Conservation (phyloP, 2,329 filamentous ascomycete genomes). For the Ceratocystis lukuohia region DNA sequence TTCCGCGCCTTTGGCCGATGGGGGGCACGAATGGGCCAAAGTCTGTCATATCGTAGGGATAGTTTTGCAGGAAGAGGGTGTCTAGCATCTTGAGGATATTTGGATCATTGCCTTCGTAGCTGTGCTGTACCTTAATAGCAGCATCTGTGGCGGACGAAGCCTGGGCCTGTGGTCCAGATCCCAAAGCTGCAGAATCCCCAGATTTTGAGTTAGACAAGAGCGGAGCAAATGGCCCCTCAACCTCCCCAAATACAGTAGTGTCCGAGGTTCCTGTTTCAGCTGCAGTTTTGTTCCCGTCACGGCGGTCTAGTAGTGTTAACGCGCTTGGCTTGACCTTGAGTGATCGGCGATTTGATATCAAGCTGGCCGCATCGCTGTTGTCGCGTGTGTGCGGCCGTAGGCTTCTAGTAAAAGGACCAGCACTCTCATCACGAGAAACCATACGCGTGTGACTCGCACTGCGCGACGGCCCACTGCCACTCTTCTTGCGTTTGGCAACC, state of each 20-base stretch:
- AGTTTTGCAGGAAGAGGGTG: slow-evolving; percentile 66
- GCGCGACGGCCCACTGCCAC: slow-evolving; percentile 30
- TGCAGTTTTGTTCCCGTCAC: slow-evolving; percentile 43
- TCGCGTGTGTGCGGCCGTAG: neutral
- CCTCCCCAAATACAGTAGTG: slow-evolving; percentile 45
- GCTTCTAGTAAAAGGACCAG: neutral
- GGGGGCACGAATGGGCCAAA: slow-evolving; percentile 51
- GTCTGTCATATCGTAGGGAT: slow-evolving; percentile 49
- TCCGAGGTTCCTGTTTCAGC: slow-evolving; percentile 47
- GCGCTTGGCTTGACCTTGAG: slow-evolving; percentile 42
- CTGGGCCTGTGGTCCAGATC: neutral
- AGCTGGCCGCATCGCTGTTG: slow-evolving; percentile 17
- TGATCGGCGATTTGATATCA: slow-evolving; percentile 16
- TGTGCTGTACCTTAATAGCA: slow-evolving; percentile 43
- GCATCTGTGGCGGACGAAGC: neutral
- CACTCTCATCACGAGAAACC: slow-evolving; percentile 14
- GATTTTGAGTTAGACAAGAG: neutral
- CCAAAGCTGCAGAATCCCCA: neutral
- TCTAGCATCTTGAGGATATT: slow-evolving; percentile 61
- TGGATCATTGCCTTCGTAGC: slow-evolving; percentile 68
- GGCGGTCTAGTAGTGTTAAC: slow-evolving; percentile 44
- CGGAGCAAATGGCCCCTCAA: slow-evolving; percentile 40
- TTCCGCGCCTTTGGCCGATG: slow-evolving; percentile 32
- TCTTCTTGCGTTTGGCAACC: slow-evolving; percentile 37
- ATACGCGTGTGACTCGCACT: slow-evolving; percentile 14